phyloP scores from a whole-genome alignment of 106 monocot genomes.

The Platanthera guangdongensis region DNA sequence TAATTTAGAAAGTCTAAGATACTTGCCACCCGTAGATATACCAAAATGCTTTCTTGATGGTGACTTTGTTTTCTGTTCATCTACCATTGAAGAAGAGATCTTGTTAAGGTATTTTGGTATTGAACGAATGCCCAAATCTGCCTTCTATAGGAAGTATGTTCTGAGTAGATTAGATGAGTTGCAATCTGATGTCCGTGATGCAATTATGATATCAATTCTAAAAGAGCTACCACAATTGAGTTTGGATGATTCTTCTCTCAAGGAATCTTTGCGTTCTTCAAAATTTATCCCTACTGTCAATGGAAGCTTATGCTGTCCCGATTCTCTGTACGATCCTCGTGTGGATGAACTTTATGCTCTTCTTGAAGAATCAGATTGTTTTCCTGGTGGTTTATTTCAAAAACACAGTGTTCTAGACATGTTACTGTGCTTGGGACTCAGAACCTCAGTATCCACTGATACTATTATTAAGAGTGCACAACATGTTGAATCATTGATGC shows the following conservation, averaged over 20 bases:
- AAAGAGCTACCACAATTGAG: slow-evolving; percentile 84
- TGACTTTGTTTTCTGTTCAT: slow-evolving; percentile 64
- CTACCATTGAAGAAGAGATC: slow-evolving; percentile 63
- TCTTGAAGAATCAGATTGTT: slow-evolving; percentile 77
- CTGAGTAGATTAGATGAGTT: slow-evolving; percentile 56
- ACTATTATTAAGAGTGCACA: slow-evolving; percentile 76
- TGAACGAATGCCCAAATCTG: slow-evolving; percentile 52
- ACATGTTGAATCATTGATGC: slow-evolving; percentile 80
- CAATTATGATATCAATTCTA: slow-evolving; percentile 61
- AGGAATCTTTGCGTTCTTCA: slow-evolving; percentile 40
- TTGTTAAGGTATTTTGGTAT: slow-evolving; percentile 59
- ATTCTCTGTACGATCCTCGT: slow-evolving; percentile 89
- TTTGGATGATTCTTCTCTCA: slow-evolving; percentile 56
- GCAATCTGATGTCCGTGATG: slow-evolving; percentile 64
- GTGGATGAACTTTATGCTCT: slow-evolving; percentile 75
- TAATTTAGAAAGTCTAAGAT: slow-evolving; percentile 53
- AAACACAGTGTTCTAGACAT: slow-evolving; percentile 74
- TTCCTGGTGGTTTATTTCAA: slow-evolving; percentile 69
- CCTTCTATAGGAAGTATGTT: slow-evolving; percentile 60
- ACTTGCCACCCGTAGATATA: slow-evolving; percentile 62
- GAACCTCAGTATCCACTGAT: slow-evolving; percentile 67
- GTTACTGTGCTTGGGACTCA: slow-evolving; percentile 70
- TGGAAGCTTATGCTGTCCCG: slow-evolving; percentile 59
- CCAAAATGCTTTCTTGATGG: slow-evolving; percentile 46
- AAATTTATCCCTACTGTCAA: slow-evolving; percentile 73